Base-by-base conservation (phyloP, 345 rosid genomes). In the Ceriops zippeliana region DNA sequence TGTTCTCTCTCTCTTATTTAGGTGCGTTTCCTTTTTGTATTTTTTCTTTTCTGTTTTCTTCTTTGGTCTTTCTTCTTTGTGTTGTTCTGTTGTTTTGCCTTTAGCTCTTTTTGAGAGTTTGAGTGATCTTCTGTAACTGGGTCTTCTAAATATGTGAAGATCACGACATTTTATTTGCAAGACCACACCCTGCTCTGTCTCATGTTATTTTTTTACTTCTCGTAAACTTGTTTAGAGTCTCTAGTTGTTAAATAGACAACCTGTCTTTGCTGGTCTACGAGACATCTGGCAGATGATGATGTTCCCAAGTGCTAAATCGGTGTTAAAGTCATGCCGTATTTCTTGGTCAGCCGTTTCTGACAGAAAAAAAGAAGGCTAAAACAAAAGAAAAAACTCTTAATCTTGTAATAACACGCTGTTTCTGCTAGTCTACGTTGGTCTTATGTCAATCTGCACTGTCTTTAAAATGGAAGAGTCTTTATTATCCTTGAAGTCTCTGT, bases 71-170 rank as follows among this genome's bases (percentile, higher is more conserved):
- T 42, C 4, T 42, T 42, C 19, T 15, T 42, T 42, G 49, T 1
- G 49, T 42, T 42, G 49, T 42, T 42, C 49, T 42, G 16, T 42
- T 42, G 49, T 42, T 0, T 15, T 42, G 17, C 49, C 16, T 42
- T 42, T 15, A 0, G 49, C 49, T 13, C 49, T 15, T 42, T 42
- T 42, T 3, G 49, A 11, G 49, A 0, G 49, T 28, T 26, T 19
- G 65, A 30, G 28, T 49, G 72, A 69, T 69, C 72, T 68, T n/a
- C 52, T 68, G 42, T 11, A 35, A 20, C 37, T 65, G 34, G 57
- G 52, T 51, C 7, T 7, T 24, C 3, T 47, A 11, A 47, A 35
- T 38, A 21, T 47, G 20, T 65, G 11, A 49, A 53, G 70, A 66
- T 66, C 49, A 42, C 3, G 49, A 15, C 49, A 42, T 42, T 42